Evolutionary conservation across 2,329 filamentous ascomycete genomes (phyloP), one percentile per base, ranked within the genome.

Genomic region (Aspergillus ochraceus): DNA sequence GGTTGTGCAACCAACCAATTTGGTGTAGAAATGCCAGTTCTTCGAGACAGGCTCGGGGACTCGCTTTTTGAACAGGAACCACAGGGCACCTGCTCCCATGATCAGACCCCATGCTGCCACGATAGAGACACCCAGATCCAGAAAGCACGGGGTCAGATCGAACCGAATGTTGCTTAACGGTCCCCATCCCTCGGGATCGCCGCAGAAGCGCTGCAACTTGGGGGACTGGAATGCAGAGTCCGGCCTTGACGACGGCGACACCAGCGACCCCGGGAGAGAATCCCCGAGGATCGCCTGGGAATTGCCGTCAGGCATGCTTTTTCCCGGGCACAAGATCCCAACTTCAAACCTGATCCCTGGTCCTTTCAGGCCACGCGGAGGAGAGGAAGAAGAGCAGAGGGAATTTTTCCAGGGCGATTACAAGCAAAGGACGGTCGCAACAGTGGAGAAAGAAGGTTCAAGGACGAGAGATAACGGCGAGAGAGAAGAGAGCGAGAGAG

Each of bases 61-160:
- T 71, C 87, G 89, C 76, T 86, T 90, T 67, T 83, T 86, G 57
- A 92, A 75, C 55, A 98, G 81, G 81, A 91, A 91, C 86, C 89
- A 94, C 47, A 96, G 79, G 30, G 94, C 92, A 50, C 88, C 83
- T 8, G 87, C 83, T 59, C 95, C 95, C 64, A 89, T 84, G 24
- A 97, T 57, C 24, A 97, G 81, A 17, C 94, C 93, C 79, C 89
- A 96, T 14, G 83, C 83, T 9, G 91, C 91, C 29, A 97, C 90
- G 1, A 84, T 79, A 36, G 90, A 86, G 60, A 98, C 86, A 86
- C 91, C 93, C 22, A 96, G 86, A 74, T 99, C 96, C 70, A 98
- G 88, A 74, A 99, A 99, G 81, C 95, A 99, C 46, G 95, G 94
- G 17, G 95, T 98, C 71, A 99, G 92, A 79, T 99, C 95, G 77